Percentiles rank a stretch among this genome's conserved stretches.
These are phyloP conservation scores for Aspergillus nanangensis DNA, from an alignment of 495 filamentous ascomycete genomes.

Conservation along the genomic window DNA sequence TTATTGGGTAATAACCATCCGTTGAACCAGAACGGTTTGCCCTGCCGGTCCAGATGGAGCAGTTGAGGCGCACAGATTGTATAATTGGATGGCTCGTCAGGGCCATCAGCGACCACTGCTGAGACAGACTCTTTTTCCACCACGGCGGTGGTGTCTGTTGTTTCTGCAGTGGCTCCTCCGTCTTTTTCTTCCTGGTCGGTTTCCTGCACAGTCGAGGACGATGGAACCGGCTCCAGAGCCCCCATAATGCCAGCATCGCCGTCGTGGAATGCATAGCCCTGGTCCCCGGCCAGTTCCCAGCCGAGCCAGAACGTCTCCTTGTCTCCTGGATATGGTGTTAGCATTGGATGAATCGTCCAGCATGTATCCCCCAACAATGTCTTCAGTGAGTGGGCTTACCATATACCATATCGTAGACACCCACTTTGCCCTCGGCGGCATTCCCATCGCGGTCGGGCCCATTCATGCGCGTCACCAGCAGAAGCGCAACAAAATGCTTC, in stretches of 20 bases:
- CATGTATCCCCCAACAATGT: background rate
- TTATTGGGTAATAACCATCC: constrained; percentile 24
- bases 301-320: constrained; percentile 28
- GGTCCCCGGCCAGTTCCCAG: constrained; percentile 20
- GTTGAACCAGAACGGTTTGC: constrained; percentile 28
- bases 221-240: background rate
- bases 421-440: constrained; percentile 3
- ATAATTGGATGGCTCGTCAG: constrained; percentile 3
- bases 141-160: too few relatives aligned
- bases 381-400: constrained; percentile 15
- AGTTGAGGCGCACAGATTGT: constrained; percentile 25
- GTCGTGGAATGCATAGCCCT: constrained; percentile 20
- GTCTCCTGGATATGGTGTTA: constrained; percentile 11
- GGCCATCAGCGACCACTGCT: too few relatives aligned
- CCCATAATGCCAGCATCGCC: constrained; percentile 19
- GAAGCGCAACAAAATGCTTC: constrained; percentile 20
- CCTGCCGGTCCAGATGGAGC: constrained; percentile 18
- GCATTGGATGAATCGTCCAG: background rate
- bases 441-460: constrained; percentile 23
- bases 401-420: constrained; percentile 25
- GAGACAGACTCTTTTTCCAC: too few relatives aligned
- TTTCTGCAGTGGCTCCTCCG: too few relatives aligned
- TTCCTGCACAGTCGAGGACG: background rate
- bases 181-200: too few relatives aligned
- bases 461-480: constrained; percentile 25